Conservation (phyloP, 768 basidiomycete species). For the Suillus sp. region DNA sequence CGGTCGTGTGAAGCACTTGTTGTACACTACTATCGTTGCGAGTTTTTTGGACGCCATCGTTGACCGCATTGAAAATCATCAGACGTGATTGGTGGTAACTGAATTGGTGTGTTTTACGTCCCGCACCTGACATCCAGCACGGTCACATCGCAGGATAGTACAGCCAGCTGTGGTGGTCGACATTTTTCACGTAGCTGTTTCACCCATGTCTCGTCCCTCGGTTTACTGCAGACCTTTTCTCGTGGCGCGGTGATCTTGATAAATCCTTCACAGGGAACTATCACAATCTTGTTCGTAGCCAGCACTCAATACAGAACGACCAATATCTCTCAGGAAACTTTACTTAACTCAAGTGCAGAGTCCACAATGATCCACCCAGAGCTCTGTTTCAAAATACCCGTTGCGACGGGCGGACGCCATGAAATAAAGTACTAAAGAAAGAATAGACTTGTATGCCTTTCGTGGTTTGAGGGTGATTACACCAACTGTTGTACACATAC, state of each 20-base stretch:
- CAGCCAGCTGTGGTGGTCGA: not conserved
- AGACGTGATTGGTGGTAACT: not conserved
- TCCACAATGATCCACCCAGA: not conserved
- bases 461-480: not conserved
- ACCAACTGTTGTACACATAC: not conserved
- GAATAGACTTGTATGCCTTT: not conserved
- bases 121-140: not conserved
- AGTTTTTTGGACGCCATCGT: no score
- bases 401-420: not conserved
- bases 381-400: not conserved
- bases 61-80: not conserved
- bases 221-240: not conserved
- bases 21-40: not conserved
- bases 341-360: not conserved
- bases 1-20: not conserved
- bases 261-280: not conserved
- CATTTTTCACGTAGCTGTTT: not conserved
- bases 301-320: not conserved
- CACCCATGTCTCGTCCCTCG: not conserved
- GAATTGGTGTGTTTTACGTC: not conserved
- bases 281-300: not conserved
- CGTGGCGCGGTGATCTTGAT: not conserved
- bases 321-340: not conserved
- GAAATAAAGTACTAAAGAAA: not conserved
- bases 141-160: not conserved